These are phyloP conservation scores for Pleurotus salmoneostramineus DNA, from an alignment of 768 basidiomycete genomes.

Conservation along the genomic window DNA sequence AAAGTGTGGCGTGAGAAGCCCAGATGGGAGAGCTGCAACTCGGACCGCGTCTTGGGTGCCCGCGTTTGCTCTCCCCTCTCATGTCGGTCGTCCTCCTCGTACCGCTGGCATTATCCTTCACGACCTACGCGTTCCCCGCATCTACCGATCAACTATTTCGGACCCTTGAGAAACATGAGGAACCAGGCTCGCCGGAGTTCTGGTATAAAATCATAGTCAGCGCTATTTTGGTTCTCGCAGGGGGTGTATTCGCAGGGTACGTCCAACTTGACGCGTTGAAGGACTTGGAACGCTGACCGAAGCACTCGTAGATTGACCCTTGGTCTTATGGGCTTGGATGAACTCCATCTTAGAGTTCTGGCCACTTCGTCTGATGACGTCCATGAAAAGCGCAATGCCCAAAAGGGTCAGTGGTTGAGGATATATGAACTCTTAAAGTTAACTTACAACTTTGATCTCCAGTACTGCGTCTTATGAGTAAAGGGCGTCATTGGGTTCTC, in stretches of 20 bases:
- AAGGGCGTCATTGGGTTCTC: constrained; percentile 89
- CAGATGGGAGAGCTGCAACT: no score
- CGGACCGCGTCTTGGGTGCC: no score
- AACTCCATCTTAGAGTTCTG: constrained; percentile 84
- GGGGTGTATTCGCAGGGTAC: constrained; percentile 92
- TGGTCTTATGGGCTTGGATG: constrained; percentile 91
- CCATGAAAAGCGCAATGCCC: constrained; percentile 64
- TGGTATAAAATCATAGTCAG: constrained; percentile 72
- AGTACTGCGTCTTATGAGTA: constrained; percentile 55
- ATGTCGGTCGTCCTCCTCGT: no score
- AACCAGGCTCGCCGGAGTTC: constrained; percentile 58
- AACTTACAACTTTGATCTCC: neutral
- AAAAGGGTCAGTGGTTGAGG: constrained; percentile 45
- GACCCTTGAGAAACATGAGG: neutral
- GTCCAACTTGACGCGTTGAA: constrained; percentile 16
- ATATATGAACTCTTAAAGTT: neutral
- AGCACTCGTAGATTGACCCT: constrained; percentile 64
- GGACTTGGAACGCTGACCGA: neutral
- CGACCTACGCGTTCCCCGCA: neutral
- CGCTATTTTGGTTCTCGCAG: constrained; percentile 67
- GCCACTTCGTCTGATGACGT: constrained; percentile 75
- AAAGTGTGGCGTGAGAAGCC: no score
- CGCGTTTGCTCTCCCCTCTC: no score
- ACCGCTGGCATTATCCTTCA: no score
- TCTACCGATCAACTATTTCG: neutral